Base-by-base conservation (phyloP, 108 stramenopile genomes). In the Skeletonema marinoi region DNA sequence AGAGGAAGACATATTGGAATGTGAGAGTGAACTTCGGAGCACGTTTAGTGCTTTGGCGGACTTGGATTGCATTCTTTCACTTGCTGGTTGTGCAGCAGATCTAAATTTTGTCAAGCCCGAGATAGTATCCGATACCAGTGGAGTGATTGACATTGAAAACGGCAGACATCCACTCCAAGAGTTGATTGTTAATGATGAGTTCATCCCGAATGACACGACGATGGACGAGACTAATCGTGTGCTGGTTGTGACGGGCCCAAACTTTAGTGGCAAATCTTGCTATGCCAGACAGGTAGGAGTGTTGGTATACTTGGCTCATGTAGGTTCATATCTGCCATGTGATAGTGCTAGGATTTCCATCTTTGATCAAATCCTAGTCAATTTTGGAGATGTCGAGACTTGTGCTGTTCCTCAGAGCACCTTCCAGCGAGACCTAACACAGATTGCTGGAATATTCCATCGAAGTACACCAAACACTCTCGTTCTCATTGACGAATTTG, bases 401-500 rank as follows among this genome's bases (percentile, higher is more conserved):
- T 97, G 95, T 54, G 80, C 96, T 32, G 89, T 96, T 8, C 96
- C 96, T 14, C 98, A 97, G 70, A 95, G 93, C 73, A 93, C 95
- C 60, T 98, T 98, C 63, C 95, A 98, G 56, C 83, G 96, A 14
- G 98, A 98, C 70, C 82, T 97, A 58, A 98, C 89, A 17, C 93
- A 97, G 71, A 93, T 96, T 87, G 94, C 87, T 35, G 73, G 78
- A 21, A 93, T 94, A 31, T 71, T 93, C 44, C 78, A 72, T 12
- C 73, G 86, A 68, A 86, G 74, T n/a, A 92, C 96, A 12, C 83
- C 85, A 12, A 75, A 83, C 25, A 88, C 96, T 25, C 88, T 98
- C 17, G 94, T 98, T 46, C 84, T 98, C 25, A 89, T 98, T 59
- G 98, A 98, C 82, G 98, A 98, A 80, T 98, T 98, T 77, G 98